phyloP scores from a whole-genome alignment of 441 rosid species.

The Adansonia grandidieri region DNA sequence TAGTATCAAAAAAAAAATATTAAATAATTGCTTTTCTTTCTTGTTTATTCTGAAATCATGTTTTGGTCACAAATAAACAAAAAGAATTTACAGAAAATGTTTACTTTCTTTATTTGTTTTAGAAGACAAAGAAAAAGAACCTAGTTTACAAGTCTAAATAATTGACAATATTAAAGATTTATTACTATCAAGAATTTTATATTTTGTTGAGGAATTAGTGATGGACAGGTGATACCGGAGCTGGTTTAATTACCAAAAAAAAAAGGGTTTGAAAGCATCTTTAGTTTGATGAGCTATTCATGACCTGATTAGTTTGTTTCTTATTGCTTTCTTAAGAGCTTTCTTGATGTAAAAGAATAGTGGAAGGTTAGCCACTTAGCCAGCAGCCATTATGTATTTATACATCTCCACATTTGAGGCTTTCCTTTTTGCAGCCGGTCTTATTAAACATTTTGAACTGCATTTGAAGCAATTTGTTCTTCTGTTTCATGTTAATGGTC shows the following conservation, averaged over 20 bases:
- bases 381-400: too few relatives aligned
- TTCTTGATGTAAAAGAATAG: too few relatives aligned
- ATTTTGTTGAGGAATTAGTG: neutral
- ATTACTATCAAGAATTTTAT: neutral
- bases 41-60: neutral
- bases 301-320: neutral
- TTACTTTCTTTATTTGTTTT: neutral
- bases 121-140: neutral
- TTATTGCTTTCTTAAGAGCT: too few relatives aligned
- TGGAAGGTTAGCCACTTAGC: too few relatives aligned
- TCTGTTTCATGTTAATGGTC: too few relatives aligned
- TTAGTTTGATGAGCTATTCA: neutral
- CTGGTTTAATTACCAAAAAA: neutral
- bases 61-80: neutral
- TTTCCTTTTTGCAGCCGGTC: too few relatives aligned
- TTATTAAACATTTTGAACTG: too few relatives aligned
- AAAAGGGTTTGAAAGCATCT: too few relatives aligned
- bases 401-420: too few relatives aligned
- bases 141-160: neutral
- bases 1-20: neutral
- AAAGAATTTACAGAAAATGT: neutral
- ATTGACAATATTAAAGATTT: neutral
- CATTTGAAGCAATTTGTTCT: too few relatives aligned
- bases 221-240: neutral
- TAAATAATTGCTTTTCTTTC: neutral